Base-by-base conservation (phyloP, 129 eudicot species). In the Flaveria robusta region DNA sequence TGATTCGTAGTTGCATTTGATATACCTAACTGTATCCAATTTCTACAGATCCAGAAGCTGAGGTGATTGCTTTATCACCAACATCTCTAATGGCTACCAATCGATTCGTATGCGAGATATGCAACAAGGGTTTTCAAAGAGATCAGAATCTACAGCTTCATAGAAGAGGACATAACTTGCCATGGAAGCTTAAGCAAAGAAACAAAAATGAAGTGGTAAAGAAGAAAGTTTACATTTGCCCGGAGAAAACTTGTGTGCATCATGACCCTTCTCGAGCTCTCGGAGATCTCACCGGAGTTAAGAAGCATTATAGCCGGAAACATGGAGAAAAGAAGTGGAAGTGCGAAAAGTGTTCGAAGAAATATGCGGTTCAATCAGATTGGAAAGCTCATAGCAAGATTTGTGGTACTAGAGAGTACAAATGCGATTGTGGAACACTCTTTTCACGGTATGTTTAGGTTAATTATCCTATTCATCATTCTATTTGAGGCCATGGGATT, bases 111-210 rank as follows among this genome's bases (percentile, higher is more conserved):
- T 91, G 97, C 52, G 97, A 91, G 85, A 88, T 91, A 70, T 91
- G 97, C 77, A 87, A 76, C 64, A 91, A 91, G 79, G 97, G 97
- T 4, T 91, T 91, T 72, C 97, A 92, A 70, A 81, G 97, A 20
- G 97, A 92, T 85, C 97, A 92, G 79, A 92, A 92, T 60, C 50
- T 92, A 43, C 97, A 92, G 79, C 97, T 92, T 51, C 97, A 92
- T 74, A 81, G 97, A 51, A 85, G 97, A 20, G 97, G 97, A 31
- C 97, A 92, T 70, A 92, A 92, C 75, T 51, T 92, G 55, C 97
- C 97, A 3, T 92, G 97, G 97, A 92, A 89, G 75, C 88, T 92
- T 4, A 82, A 87, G 73, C 96, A 89, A 79, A 66, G 97, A 50
- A 89, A 80, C 42, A 72, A 83, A 45, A 84, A 80, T n/a, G 96